phyloP scores from a whole-genome alignment of 2,329 filamentous ascomycete genomes.

The Sporothrix phasma region DNA sequence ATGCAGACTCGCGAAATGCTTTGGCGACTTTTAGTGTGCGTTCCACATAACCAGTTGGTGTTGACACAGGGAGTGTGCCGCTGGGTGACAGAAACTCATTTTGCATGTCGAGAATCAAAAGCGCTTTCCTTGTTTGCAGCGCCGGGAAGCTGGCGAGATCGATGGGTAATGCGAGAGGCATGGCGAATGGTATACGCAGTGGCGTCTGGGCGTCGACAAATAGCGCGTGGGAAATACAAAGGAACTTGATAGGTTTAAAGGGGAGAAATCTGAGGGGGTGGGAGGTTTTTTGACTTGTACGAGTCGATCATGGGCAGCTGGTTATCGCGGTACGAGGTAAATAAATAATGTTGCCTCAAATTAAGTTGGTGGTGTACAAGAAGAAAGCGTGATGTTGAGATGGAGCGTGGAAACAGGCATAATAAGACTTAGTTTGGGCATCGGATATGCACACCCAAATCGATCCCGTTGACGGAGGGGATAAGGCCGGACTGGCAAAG shows the following conservation, averaged over 20 bases:
- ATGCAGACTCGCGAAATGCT: constrained; percentile 61
- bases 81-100: constrained; percentile 71
- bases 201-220: background rate
- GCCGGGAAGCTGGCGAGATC: constrained; percentile 46
- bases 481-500: background rate
- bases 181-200: constrained; percentile 7
- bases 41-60: constrained; percentile 55
- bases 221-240: background rate
- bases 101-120: constrained; percentile 79
- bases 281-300: background rate
- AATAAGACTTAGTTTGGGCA: background rate
- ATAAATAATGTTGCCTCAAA: background rate
- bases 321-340: background rate
- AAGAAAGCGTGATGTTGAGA: background rate
- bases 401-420: background rate
- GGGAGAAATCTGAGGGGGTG: no score
- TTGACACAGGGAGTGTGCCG: constrained; percentile 56
- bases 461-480: background rate
- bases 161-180: constrained; percentile 43
- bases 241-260: background rate
- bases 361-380: background rate
- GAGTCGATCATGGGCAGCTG: background rate
- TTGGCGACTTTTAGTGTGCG: constrained; percentile 56
- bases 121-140: constrained; percentile 53
- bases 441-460: no score